A percentile compares a stretch with the other conserved stretches of the same genome.
These are phyloP conservation scores for Kwoniella heveanensis DNA, from an alignment of 768 basidiomycete genomes.

Conservation along the genomic window DNA sequence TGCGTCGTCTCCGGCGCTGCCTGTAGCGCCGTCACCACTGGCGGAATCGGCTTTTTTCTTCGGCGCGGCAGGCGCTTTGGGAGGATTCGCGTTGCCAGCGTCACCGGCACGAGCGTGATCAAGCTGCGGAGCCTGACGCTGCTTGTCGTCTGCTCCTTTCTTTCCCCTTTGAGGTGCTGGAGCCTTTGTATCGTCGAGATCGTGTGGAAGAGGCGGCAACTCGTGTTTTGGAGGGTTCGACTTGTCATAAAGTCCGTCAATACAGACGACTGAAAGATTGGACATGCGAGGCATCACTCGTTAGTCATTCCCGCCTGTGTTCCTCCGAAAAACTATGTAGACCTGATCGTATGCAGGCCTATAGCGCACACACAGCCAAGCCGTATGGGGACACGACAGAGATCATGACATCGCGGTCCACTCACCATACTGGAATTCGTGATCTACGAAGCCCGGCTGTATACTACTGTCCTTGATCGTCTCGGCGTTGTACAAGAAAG, in stretches of 20 bases:
- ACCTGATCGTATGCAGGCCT: too few relatives aligned
- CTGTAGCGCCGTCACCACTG: neutral
- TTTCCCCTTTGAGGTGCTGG: neutral
- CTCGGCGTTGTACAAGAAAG: slow-evolving; percentile 43
- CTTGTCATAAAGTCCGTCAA: slow-evolving; percentile 42
- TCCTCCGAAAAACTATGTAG: too few relatives aligned
- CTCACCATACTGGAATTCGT: slow-evolving; percentile 55
- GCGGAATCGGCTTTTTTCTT: neutral
- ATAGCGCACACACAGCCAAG: too few relatives aligned
- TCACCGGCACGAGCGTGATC: neutral
- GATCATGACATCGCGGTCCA: too few relatives aligned
- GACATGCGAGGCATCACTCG: neutral
- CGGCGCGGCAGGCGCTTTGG: neutral
- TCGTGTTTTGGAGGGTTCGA: slow-evolving; percentile 33
- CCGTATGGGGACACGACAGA: too few relatives aligned
- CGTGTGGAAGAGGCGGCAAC: slow-evolving; percentile 12
- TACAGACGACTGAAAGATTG: slow-evolving; percentile 53
- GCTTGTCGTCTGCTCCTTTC: neutral
- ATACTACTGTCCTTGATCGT: slow-evolving; percentile 45
- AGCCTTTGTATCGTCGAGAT: slow-evolving; percentile 13
- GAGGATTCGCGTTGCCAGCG: neutral
- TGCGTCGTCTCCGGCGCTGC: slow-evolving; percentile 3
- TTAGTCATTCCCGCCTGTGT: too few relatives aligned
- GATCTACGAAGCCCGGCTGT: slow-evolving; percentile 53
- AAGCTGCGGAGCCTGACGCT: neutral